phyloP scores from a whole-genome alignment of 345 rosid species.

The Eucalyptus marginata region DNA sequence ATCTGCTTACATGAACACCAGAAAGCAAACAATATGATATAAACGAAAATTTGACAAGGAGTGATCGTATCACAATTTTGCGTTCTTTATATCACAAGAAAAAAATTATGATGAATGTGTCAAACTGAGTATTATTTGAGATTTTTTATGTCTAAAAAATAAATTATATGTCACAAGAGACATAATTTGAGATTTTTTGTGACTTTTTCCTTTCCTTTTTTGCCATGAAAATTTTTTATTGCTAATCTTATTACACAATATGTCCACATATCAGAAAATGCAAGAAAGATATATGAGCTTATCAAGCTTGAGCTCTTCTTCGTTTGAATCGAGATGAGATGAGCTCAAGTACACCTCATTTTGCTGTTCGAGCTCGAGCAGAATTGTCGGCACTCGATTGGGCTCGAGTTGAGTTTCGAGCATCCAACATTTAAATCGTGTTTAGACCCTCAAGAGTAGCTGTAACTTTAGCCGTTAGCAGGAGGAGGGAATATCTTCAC shows the following conservation, averaged over 20 bases:
- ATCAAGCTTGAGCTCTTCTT: background rate
- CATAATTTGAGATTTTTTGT: too few species aligned
- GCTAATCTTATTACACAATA: background rate
- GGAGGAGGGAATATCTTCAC: background rate
- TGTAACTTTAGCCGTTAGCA: background rate
- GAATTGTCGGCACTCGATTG: background rate
- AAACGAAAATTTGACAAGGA: accelerated
- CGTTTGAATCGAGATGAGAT: background rate
- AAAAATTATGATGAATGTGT: background rate
- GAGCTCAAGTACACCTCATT: background rate
- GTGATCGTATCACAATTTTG: accelerated
- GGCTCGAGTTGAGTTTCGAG: background rate
- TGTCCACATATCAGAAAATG: background rate
- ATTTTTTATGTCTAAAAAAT: too few species aligned
- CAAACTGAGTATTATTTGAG: background rate
- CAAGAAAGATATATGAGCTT: background rate
- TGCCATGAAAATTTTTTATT: accelerated
- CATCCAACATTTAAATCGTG: background rate
- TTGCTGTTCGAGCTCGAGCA: background rate
- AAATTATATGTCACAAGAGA: too few species aligned
- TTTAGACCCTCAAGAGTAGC: background rate
- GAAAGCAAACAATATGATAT: accelerated
- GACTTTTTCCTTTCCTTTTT: background rate
- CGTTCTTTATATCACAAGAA: accelerated
- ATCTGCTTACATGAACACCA: accelerated